Evolutionary conservation across 495 filamentous ascomycete genomes (phyloP), one percentile per base, ranked within the genome.

Genomic region (Aspergillus steynii): DNA sequence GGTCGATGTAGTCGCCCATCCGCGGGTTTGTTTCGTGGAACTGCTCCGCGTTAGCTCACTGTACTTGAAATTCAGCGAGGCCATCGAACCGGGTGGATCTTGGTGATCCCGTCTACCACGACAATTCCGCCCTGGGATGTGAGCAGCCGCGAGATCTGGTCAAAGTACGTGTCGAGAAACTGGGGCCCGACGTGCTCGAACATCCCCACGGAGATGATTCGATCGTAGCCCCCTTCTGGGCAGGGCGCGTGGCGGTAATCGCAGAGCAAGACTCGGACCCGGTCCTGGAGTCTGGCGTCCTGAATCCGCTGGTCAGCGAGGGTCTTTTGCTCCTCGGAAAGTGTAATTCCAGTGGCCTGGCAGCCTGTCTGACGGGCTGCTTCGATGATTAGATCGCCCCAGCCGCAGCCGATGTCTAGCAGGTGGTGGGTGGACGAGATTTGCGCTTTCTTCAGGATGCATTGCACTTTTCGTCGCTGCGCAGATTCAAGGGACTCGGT

Each of bases 71-170:
- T 82, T 3, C 9, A 83, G 3, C 29, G 51, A 34, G 56, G 25
- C 28, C 2, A 7, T 46, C 45, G 34, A 64, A 67, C 68, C 62
- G 50, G 79, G 65, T 91, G 86, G 1, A 88, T 88, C 79, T 90
- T 90, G 12, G 88, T 90, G 60, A 91, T 91, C 59, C 88, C 89
- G 69, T 91, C 89, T 65, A 91, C 88, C 31, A 87, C 82, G 7
- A 85, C 83, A 46, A 91, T 83, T 0, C 88, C 88, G 3, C 84
- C 83, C 0, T 86, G 79, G 15, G 67, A 72, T 70, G 91, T 90
- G 49, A 91, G 66, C 52, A 90, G 64, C 55, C 70, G 68, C 61
- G 88, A 74, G 9, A 91, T 74, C 61, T 80, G 76, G n/a, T 68
- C 70, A 62, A 88, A 88, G 58, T 86, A 91, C 3, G 74, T 84